Conservation (phyloP, 225 moss, liverwort and hornwort species). For the Polytrichum formosum region DNA sequence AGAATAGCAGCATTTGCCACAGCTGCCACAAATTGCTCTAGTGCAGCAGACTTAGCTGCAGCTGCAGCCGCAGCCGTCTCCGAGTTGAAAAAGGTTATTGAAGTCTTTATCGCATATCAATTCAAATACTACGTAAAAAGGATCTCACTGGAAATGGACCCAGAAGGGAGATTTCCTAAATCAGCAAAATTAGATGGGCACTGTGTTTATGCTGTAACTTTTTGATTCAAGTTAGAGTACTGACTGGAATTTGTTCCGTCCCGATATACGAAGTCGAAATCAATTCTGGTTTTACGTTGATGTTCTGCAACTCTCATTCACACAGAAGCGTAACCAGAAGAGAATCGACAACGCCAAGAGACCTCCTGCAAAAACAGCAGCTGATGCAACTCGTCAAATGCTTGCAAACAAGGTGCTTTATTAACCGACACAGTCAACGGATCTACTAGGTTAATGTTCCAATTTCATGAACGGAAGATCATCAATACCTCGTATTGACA, state of each 20-base stretch:
- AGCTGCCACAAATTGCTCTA: conserved; percentile 88
- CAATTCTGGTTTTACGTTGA: too few relatives aligned
- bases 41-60: conserved; percentile 94
- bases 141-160: too few relatives aligned
- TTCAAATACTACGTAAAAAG: too few relatives aligned
- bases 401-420: conserved; percentile 78
- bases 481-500: too few relatives aligned
- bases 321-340: conserved; percentile 91
- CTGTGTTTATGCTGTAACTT: too few relatives aligned
- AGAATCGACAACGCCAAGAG: conserved; percentile 81
- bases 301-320: too few relatives aligned
- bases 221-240: too few relatives aligned
- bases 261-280: too few relatives aligned
- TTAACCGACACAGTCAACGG: too few relatives aligned
- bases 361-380: conserved; percentile 87
- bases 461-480: neutral
- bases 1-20: conserved; percentile 83
- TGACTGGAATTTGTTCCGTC: too few relatives aligned
- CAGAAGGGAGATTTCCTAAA: too few relatives aligned
- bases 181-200: too few relatives aligned
- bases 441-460: neutral
- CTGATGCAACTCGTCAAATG: conserved; percentile 96
- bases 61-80: conserved; percentile 95
- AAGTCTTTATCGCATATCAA: neutral
- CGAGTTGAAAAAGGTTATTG: conserved; percentile 77